A percentile compares a stretch with the other conserved stretches of the same genome.
These are phyloP conservation scores for Oehlia diaphana DNA, from an alignment of 192 early-diverging fungal genomes.

Conservation along the genomic window DNA sequence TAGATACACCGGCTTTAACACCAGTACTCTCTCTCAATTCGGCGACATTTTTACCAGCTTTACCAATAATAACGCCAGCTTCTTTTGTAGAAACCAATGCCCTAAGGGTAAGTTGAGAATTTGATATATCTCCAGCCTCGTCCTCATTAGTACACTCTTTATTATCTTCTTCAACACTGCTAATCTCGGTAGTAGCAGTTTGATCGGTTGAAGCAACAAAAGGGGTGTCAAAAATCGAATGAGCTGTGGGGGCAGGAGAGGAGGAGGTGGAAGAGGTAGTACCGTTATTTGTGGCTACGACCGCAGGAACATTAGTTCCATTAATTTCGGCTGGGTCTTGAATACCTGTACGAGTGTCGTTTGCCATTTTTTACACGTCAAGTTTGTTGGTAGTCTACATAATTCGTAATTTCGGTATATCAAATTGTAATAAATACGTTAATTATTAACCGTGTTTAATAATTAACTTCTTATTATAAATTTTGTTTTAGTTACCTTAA, in stretches of 20 bases:
- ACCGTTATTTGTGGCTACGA: conserved; percentile 1
- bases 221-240: conserved; percentile 5
- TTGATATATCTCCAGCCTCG: conserved; percentile 40
- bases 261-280: neutral
- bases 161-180: conserved; percentile 24
- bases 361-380: conserved; percentile 5
- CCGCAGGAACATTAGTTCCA: neutral
- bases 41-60: conserved; percentile 73
- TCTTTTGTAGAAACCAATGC: conserved; percentile 93
- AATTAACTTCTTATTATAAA: neutral
- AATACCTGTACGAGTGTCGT: neutral
- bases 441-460: neutral
- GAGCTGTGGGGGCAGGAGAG: neutral
- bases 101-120: conserved; percentile 71
- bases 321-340: neutral
- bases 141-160: conserved; percentile 35
- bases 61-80: conserved; percentile 77
- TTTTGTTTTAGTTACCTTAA: neutral
- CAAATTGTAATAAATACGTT: neutral
- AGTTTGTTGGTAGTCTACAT: neutral
- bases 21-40: conserved; percentile 83
- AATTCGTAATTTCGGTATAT: neutral
- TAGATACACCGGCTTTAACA: conserved; percentile 91
- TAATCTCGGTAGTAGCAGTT: neutral
- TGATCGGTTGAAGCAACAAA: conserved; percentile 11